Evolutionary conservation across 2,329 filamentous ascomycete genomes (phyloP), one percentile per base, ranked within the genome.

Genomic region (Colletotrichum sp.): DNA sequence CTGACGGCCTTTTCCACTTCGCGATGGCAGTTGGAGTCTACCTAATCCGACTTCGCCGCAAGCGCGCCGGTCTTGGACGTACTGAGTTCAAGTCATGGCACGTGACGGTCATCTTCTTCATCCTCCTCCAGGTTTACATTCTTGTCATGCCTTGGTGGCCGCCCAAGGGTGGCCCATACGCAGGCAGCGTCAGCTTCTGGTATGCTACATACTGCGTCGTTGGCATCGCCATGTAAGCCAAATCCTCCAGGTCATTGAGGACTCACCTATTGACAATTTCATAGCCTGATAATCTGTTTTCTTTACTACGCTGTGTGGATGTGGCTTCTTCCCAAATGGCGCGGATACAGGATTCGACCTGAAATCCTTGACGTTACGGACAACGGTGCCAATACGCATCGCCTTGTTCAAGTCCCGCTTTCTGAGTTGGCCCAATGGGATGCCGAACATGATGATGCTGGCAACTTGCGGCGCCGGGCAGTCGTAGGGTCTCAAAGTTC

Each of bases 91-190:
- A 84, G 6, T 89, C 91, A 0, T 95, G 92, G 92, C 81, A 92
- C 72, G 72, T 88, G 0, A 86, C 89, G 0, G 82, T 95, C 2
- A 80, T 89, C 8, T 93, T 95, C 82, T 91, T 89, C 63, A 89
- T 93, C 57, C 81, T 91, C 0, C 84, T 92, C 1, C 90, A 93
- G 69, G 72, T 92, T 0, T 95, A 92, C 76, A 85, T 94, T 65
- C 84, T 95, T 4, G 87, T 92, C n/a, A 94, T 94, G 88, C 93
- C 93, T 0, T 95, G 93, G 93, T 93, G 92, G 78, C 93, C 93
- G 2, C 94, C 93, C 0, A 85, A 87, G 1, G 88, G 85, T 1
- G 93, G 93, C 0, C 85, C 85, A 0, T 88, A 89, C 27, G 90
- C 89, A 0, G 93, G 93, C 0, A 91, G 93, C 74, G 93, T 95